phyloP scores from a whole-genome alignment of 768 basidiomycete genomes.

The Tulasnella sp. region DNA sequence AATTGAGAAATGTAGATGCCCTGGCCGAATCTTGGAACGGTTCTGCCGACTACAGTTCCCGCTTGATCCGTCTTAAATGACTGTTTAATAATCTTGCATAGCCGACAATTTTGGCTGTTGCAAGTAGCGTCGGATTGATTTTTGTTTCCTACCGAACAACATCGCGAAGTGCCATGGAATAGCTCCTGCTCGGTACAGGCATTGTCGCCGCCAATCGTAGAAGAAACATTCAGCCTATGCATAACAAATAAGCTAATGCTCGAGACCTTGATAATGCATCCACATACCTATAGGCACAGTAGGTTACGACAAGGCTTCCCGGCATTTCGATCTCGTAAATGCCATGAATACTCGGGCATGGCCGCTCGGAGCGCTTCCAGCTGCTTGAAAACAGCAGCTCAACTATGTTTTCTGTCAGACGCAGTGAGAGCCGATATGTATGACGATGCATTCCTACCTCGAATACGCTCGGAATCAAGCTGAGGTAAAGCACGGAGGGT shows the following conservation, averaged over 20 bases:
- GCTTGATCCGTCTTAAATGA: background rate
- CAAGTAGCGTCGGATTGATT: background rate
- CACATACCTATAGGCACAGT: background rate
- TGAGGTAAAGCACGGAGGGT: background rate
- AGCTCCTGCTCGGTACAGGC: background rate
- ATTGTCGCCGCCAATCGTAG: background rate
- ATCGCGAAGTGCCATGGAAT: background rate
- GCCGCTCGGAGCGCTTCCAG: background rate
- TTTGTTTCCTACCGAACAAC: background rate
- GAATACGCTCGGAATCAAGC: background rate
- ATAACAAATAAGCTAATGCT: background rate
- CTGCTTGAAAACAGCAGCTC: background rate
- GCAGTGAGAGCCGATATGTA: background rate
- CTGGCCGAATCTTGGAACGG: background rate
- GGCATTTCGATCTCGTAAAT: background rate
- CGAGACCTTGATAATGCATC: no score
- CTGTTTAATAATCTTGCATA: background rate
- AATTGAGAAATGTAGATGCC: background rate
- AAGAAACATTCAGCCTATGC: background rate
- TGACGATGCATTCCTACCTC: background rate
- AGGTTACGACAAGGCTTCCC: background rate
- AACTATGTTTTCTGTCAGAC: background rate
- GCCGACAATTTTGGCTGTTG: background rate
- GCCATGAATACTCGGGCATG: background rate
- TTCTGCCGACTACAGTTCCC: background rate